Base-by-base conservation (phyloP, 2,329 filamentous ascomycete genomes). In the Neonectria ditissima region DNA sequence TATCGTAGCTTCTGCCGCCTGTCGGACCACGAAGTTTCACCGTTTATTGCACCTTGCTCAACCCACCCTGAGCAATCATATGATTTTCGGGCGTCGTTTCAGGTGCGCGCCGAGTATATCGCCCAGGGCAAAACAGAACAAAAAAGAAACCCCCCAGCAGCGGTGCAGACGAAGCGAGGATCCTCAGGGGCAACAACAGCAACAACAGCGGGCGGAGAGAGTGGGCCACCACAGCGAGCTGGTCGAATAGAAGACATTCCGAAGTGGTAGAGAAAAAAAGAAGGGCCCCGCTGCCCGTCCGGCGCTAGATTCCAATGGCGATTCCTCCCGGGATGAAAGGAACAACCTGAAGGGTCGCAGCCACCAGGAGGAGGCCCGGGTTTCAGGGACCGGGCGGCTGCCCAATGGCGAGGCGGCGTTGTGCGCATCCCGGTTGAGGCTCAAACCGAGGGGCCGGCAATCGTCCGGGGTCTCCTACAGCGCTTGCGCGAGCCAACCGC, bases 291-390 rank as follows among this genome's bases (percentile, higher is more conserved):
- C n/a, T n/a, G n/a, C n/a, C n/a, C n/a, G n/a, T n/a, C 24, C 24
- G 50, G 63, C 65, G 65, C 60, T 64, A 67, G 52, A 61, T 51
- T 61, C 54, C 55, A 67, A 67, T 60, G 37, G 64, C 37, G 58
- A 43, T 55, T 54, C 62, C 62, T 58, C 56, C 69, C 65, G 62
- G 68, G 39, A 72, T 72, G 67, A 63, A 64, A 70, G 63, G 63
- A 56, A 58, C 34, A 56, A 58, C 34, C 54, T 10, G 37, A 37
- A 56, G 45, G 58, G 59, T 52, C 47, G 44, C 37, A 59, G 41
- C 39, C 22, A 59, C 54, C n/a, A n/a, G n/a, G 44, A 55, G 58
- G 55, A 53, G 54, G 32, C 22, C 18, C 45, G 20, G 61, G 65
- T 72, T 69, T 72, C 68, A 71, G 44, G 37, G 7, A 48, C 47